phyloP scores from a whole-genome alignment of 1,284 basidiomycete species.

The Malassezia yamatoensis region DNA sequence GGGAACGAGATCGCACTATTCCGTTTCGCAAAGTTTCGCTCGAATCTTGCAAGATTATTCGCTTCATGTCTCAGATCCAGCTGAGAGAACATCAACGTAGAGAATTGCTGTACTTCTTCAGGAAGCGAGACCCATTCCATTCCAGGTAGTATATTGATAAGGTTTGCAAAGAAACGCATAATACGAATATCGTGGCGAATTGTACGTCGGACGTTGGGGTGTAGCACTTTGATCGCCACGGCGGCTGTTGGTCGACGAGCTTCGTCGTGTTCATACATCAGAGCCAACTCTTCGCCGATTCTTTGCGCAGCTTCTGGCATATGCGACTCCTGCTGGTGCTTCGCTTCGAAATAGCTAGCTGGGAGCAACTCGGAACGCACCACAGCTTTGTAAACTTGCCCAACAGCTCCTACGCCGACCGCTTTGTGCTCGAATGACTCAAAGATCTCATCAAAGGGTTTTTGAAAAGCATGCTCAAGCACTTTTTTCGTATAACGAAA shows the following conservation, averaged over 20 bases:
- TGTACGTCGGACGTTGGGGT: constrained; percentile 63
- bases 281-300: constrained; percentile 22
- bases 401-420: constrained; percentile 95
- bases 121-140: constrained; percentile 95
- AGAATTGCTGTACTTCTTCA: constrained; percentile 89
- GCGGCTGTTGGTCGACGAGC: constrained; percentile 42
- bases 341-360: constrained; percentile 45
- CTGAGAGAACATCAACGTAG: constrained; percentile 93
- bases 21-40: constrained; percentile 66
- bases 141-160: constrained; percentile 72
- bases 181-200: constrained; percentile 83
- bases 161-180: constrained; percentile 80
- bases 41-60: constrained; percentile 74
- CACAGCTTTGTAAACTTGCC: constrained; percentile 81
- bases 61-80: constrained; percentile 84
- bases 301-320: constrained; percentile 20
- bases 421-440: constrained; percentile 76
- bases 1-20: constrained; percentile 80
- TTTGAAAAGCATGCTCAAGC: constrained; percentile 68
- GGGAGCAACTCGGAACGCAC: constrained; percentile 72
- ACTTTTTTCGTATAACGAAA: constrained; percentile 70
- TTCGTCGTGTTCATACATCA: constrained; percentile 35
- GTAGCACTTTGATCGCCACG: constrained; percentile 91
- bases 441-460: constrained; percentile 72
- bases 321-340: constrained; percentile 17